phyloP scores from a whole-genome alignment of 2,329 filamentous ascomycete species.

The Hymenoscyphus scutula region DNA sequence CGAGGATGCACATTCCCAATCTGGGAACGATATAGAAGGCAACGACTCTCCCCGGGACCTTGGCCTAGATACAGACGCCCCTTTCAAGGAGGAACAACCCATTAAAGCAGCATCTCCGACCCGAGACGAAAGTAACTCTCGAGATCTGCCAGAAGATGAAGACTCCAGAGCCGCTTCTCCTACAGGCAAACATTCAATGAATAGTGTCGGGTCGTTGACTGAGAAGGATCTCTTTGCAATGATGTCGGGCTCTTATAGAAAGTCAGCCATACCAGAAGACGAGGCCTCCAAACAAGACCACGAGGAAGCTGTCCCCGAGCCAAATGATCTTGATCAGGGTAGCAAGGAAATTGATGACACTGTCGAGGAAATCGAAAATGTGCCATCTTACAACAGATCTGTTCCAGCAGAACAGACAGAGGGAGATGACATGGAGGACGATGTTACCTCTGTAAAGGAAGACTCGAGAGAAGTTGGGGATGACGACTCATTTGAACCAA shows the following conservation, averaged over 20 bases:
- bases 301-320: background rate
- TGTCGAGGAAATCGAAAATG: too few relatives aligned
- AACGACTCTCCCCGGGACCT: background rate
- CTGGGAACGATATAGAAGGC: background rate
- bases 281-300: background rate
- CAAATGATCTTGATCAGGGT: background rate
- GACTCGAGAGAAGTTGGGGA: too few relatives aligned
- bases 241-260: background rate
- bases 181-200: background rate
- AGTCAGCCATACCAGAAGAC: background rate
- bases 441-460: too few relatives aligned
- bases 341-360: too few relatives aligned
- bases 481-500: too few relatives aligned
- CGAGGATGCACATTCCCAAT: background rate
- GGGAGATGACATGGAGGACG: too few relatives aligned
- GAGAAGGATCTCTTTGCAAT: background rate
- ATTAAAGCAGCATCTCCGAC: background rate
- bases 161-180: background rate
- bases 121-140: background rate
- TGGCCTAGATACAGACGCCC: background rate
- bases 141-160: background rate
- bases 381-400: too few relatives aligned
- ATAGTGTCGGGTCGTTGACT: background rate
- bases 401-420: too few relatives aligned
- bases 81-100: background rate